Evolutionary conservation across 2,329 filamentous ascomycete species (phyloP).

Genomic region (Colletotrichum tropicicola): DNA sequence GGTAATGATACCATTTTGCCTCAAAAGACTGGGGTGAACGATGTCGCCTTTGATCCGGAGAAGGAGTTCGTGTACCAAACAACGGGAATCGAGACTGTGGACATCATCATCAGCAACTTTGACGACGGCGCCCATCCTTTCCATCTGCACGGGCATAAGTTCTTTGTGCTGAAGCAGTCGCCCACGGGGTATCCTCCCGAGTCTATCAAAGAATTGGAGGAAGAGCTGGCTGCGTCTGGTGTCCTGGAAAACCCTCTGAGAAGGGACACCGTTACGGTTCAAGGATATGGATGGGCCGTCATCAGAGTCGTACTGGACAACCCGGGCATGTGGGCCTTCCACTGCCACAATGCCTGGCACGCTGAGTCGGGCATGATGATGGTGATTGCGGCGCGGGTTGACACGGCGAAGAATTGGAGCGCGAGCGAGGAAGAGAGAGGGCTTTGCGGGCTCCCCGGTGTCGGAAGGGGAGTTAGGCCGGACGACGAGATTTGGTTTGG

Average conservation of each 20-base stretch:
- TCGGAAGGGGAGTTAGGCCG: conserved; percentile 42
- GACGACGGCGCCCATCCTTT: conserved; percentile 47
- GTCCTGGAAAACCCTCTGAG: conserved; percentile 42
- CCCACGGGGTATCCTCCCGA: conserved; percentile 45
- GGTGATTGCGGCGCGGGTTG: conserved; percentile 57
- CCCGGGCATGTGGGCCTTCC: conserved; percentile 65
- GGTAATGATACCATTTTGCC: not conserved
- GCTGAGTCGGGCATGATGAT: conserved; percentile 66
- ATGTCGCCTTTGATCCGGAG: conserved; percentile 37
- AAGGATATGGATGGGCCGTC: conserved; percentile 64
- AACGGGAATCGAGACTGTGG: conserved; percentile 25
- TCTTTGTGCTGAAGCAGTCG: conserved; percentile 54
- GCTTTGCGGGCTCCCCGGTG: conserved; percentile 41
- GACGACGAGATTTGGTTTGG: conserved; percentile 49
- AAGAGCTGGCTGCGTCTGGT: conserved; percentile 31
- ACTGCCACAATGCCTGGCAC: conserved; percentile 69
- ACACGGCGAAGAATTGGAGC: conserved; percentile 36
- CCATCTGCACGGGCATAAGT: conserved; percentile 69
- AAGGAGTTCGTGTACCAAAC: conserved; percentile 31
- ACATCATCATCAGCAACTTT: conserved; percentile 43
- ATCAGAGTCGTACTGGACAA: conserved; percentile 65
- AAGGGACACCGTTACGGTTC: conserved; percentile 57
- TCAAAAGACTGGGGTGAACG: conserved; percentile 38
- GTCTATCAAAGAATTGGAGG: conserved; percentile 32
- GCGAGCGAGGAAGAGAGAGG: conserved; percentile 33